These are phyloP conservation scores for Melocanna baccifera DNA, from an alignment of 176 grass and related monocot genomes.

Conservation along the genomic window DNA sequence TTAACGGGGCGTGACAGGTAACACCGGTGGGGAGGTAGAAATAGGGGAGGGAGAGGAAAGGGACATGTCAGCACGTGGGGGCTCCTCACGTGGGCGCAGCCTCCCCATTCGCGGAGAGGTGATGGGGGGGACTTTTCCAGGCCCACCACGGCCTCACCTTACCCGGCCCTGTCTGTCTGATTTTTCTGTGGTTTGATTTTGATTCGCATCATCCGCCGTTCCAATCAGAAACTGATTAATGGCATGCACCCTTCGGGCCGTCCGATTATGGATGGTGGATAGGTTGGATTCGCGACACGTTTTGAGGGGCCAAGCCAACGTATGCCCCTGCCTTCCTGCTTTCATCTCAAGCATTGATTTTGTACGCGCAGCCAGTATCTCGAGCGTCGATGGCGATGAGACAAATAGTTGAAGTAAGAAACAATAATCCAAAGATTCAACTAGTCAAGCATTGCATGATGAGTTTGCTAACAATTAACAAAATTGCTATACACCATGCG, in stretches of 20 bases:
- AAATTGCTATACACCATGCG: too few species aligned
- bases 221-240: neutral
- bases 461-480: neutral
- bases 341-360: neutral
- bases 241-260: neutral
- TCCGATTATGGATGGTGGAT: neutral
- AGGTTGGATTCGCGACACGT: too few species aligned
- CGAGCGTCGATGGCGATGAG: neutral
- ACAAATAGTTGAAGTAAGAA: neutral
- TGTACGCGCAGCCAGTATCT: neutral
- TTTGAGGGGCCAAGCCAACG: neutral
- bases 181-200: neutral
- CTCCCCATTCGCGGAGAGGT: conserved; percentile 41
- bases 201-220: neutral
- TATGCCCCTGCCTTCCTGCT: neutral
- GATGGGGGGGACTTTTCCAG: conserved; percentile 32
- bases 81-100: conserved; percentile 48
- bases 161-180: neutral
- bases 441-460: neutral
- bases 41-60: conserved; percentile 15
- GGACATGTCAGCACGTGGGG: conserved; percentile 30
- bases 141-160: conserved; percentile 25
- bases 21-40: conserved; percentile 34
- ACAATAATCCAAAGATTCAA: neutral
- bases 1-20: conserved; percentile 21